Evolutionary conservation across 257 asterid species (phyloP).

Genomic region (Solanum chilense): DNA sequence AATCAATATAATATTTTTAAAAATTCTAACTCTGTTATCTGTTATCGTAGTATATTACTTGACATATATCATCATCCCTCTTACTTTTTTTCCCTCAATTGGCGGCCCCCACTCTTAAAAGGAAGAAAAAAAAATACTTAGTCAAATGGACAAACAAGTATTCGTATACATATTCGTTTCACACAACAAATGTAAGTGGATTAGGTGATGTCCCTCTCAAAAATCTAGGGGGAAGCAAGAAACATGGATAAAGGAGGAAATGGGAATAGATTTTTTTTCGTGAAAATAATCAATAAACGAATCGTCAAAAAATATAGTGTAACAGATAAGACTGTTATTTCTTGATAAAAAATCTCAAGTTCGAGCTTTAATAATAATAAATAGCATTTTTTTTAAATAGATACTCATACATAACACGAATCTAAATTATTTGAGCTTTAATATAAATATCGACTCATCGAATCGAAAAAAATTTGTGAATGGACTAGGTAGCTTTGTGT

Average conservation of each 20-base stretch:
- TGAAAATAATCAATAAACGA: neutral
- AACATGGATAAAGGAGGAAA: neutral
- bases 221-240: neutral
- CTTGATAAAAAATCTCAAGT: neutral
- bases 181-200: neutral
- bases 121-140: neutral
- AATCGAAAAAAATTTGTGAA: neutral
- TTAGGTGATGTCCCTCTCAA: neutral
- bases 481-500: neutral
- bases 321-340: neutral
- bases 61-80: neutral
- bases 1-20: no score
- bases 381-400: rapidly evolving
- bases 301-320: neutral
- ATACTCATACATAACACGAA: rapidly evolving
- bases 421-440: rapidly evolving
- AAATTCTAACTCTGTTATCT: neutral
- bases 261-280: neutral
- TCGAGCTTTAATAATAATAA: rapidly evolving
- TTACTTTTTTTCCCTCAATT: neutral
- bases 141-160: neutral
- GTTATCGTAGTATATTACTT: no score
- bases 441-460: neutral
- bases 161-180: neutral
- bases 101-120: neutral